These are phyloP conservation scores for Tubosaeta sp. DNA, from an alignment of 768 basidiomycete species.

Conservation along the genomic window DNA sequence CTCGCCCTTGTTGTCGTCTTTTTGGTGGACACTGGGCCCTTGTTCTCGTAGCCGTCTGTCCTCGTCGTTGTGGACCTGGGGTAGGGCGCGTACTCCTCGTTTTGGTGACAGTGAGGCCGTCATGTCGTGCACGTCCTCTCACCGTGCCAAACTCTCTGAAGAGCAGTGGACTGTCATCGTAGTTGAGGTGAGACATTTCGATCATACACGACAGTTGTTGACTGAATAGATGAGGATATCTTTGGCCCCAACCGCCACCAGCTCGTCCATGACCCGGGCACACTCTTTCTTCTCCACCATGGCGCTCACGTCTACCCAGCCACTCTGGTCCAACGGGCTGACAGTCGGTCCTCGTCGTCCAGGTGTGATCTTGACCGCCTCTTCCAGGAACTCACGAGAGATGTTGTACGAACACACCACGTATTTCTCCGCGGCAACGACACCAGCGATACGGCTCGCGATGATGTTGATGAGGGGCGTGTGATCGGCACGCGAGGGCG, in stretches of 20 bases:
- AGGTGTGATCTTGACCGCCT: slow-evolving; percentile 73
- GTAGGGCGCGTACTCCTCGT: too few relatives aligned
- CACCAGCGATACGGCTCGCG: slow-evolving; percentile 85
- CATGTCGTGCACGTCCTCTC: too few relatives aligned
- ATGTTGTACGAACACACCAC: slow-evolving; percentile 94
- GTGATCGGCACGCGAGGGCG: slow-evolving; percentile 58
- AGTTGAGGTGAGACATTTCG: too few relatives aligned
- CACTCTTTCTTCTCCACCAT: slow-evolving; percentile 86
- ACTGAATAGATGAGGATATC: slow-evolving; percentile 82
- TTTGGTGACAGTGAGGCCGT: too few relatives aligned
- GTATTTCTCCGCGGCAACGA: slow-evolving; percentile 82
- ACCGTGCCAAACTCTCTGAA: too few relatives aligned
- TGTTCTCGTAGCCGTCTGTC: too few relatives aligned
- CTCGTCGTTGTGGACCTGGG: too few relatives aligned
- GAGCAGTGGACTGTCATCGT: too few relatives aligned
- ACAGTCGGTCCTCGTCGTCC: slow-evolving; percentile 89
- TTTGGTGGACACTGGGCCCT: too few relatives aligned
- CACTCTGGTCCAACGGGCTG: slow-evolving; percentile 72
- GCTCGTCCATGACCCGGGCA: slow-evolving; percentile 85
- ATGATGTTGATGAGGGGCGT: slow-evolving; percentile 70
- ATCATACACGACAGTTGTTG: slow-evolving; percentile 87
- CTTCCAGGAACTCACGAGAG: slow-evolving; percentile 53
- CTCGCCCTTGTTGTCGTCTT: too few relatives aligned
- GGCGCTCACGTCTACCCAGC: slow-evolving; percentile 87
- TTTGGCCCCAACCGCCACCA: slow-evolving; percentile 80